Conservation (phyloP, 352 stramenopile genomes). For the Peronosclerospora sorghi region DNA sequence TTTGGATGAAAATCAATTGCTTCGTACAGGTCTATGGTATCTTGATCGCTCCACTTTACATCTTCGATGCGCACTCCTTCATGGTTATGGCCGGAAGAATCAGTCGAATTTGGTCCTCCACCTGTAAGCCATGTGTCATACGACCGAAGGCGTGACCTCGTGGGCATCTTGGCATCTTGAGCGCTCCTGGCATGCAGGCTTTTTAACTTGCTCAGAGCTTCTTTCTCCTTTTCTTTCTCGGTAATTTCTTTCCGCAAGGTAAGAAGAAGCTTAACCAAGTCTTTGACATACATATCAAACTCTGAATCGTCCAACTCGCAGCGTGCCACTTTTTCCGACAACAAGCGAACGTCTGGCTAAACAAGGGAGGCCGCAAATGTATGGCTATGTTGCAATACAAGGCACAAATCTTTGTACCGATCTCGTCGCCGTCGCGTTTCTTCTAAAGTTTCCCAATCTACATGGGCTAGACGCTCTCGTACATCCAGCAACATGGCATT, state of each 20-base stretch:
- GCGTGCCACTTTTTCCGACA: constrained; percentile 39
- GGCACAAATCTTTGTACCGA: constrained; percentile 60
- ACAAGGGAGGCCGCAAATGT: constrained; percentile 28
- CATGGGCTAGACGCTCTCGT: constrained; percentile 49
- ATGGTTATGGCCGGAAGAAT: background rate
- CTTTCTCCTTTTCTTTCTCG: constrained; percentile 27
- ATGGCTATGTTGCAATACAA: constrained; percentile 18
- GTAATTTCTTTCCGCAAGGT: constrained; percentile 36
- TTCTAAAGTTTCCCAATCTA: constrained; percentile 51
- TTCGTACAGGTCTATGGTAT: constrained; percentile 71
- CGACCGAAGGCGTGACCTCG: constrained; percentile 51
- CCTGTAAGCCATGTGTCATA: constrained; percentile 64
- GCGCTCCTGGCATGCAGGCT: constrained; percentile 9
- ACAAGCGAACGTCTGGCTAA: constrained; percentile 21
- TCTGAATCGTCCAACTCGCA: constrained; percentile 59
- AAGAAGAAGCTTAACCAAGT: constrained; percentile 51
- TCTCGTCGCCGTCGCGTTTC: constrained; percentile 21
- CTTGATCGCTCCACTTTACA: constrained; percentile 75
- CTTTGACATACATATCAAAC: constrained; percentile 51
- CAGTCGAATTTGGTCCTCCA: constrained; percentile 7
- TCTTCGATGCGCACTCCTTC: constrained; percentile 27
- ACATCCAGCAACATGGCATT: constrained; percentile 60
- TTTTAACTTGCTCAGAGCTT: constrained; percentile 21
- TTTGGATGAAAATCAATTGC: constrained; percentile 74
- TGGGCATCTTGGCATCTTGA: constrained; percentile 15